Base-by-base conservation (phyloP, 75 land plant species). In the Cryptomeria japonica region DNA sequence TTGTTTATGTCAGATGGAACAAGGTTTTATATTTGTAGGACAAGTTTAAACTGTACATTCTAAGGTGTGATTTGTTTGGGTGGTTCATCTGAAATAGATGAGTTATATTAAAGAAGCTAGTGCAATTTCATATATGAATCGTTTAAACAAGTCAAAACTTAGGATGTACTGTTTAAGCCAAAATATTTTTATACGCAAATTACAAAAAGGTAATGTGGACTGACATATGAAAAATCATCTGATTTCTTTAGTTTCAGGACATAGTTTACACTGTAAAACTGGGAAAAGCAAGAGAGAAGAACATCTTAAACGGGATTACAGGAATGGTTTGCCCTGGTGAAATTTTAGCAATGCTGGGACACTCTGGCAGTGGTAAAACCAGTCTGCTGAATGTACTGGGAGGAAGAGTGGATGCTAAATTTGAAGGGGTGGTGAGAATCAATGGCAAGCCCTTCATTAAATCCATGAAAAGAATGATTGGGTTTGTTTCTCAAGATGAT, bases 401-500 rank as follows among this genome's bases (percentile, higher is more conserved):
- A 38, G 92, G 93, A 25, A 85, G 92, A 53, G 84, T 92, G 22
- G 34, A 32, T 25, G 42, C 51, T 37, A 79, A 72, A 13, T 83
- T 88, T 28, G 88, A 89, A 6, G 93, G 93, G 22, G 86, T 73
- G 42, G 85, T 92, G 83, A 88, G 87, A 53, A 90, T 88, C 91
- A 90, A 92, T 56, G 91, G 91, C 25, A 83, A 84, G 12, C 88
- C 93, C 22, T 90, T 88, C 85, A 82, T 58, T 46, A 87, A 87
- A 36, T 9, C 87, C 58, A 84, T 87, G 87, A 86, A 85, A 84
- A 82, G 93, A 41, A 84, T 94, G 75, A 94, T 90, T 85, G 95
- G 95, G 16, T 94, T 93, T 85, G 95, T 94, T 44, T 89, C 93
- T 44, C 95, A 93, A 89, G 94, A 94, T 85, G 95, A 94, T 80